phyloP scores from a whole-genome alignment of 768 basidiomycete genomes.

The Rhizopogon sp. region DNA sequence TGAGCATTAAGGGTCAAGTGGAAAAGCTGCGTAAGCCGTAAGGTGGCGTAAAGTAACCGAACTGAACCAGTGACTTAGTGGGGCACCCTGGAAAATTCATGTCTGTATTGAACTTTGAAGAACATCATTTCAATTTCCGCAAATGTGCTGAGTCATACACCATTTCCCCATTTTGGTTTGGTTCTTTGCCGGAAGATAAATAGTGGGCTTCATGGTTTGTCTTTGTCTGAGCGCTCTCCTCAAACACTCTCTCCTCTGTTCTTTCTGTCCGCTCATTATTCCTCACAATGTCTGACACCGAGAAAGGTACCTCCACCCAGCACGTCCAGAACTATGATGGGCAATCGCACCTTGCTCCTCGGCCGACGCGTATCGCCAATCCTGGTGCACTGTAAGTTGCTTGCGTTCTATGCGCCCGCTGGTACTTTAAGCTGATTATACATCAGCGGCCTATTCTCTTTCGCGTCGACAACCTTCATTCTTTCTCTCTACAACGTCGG shows the following conservation, averaged over 20 bases:
- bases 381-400: conserved; percentile 35
- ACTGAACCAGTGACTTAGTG: too few species aligned
- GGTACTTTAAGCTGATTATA: background rate
- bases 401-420: background rate
- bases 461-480: conserved; percentile 80
- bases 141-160: background rate
- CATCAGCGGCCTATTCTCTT: conserved; percentile 69
- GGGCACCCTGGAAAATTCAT: too few species aligned
- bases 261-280: background rate
- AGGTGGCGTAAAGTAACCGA: too few species aligned
- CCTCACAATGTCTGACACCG: conserved; percentile 29
- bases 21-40: too few species aligned
- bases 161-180: background rate
- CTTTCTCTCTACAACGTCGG: conserved; percentile 69
- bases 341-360: conserved; percentile 12
- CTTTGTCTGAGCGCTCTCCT: background rate
- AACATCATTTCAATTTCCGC: background rate
- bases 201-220: background rate
- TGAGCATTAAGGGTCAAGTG: too few species aligned
- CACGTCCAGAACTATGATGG: conserved; percentile 14
- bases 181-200: background rate
- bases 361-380: conserved; percentile 45
- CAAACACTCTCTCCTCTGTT: background rate
- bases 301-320: conserved; percentile 23
- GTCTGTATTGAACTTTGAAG: too few species aligned